phyloP scores from a whole-genome alignment of 1,284 basidiomycete genomes.

The Jaminaea rosea region DNA sequence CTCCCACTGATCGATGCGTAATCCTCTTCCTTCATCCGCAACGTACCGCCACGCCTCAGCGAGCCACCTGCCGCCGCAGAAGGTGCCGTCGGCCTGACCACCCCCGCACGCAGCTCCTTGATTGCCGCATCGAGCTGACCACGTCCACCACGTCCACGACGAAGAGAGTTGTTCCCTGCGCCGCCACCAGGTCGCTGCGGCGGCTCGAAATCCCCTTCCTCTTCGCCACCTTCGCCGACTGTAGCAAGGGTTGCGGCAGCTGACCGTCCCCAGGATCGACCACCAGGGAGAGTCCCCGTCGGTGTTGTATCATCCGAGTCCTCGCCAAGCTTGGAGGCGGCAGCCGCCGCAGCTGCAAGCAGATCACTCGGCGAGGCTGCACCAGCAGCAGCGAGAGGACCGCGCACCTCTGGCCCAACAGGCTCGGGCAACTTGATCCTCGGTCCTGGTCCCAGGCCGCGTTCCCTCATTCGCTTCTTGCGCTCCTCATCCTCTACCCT shows the following conservation, averaged over 20 bases:
- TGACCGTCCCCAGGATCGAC: conserved; percentile 12
- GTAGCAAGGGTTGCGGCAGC: conserved; percentile 4
- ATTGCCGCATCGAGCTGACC: conserved; percentile 35
- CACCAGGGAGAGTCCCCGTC: conserved; percentile 1
- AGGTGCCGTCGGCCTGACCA: conserved; percentile 1
- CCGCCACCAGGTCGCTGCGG: not conserved
- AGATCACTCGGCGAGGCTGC: not conserved
- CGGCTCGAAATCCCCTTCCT: not conserved
- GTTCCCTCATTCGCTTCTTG: conserved; percentile 17
- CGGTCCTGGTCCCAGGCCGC: conserved; percentile 4
- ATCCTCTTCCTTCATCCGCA: not conserved
- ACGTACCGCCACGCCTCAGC: conserved; percentile 1
- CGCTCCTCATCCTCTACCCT: conserved; percentile 24
- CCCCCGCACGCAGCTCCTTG: conserved; percentile 26
- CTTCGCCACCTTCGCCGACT: not conserved
- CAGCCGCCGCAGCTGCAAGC: conserved; percentile 7
- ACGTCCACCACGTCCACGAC: conserved; percentile 14
- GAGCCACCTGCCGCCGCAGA: conserved; percentile 11
- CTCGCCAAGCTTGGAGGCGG: conserved; percentile 8
- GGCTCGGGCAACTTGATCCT: conserved; percentile 10
- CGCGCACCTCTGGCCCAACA: conserved; percentile 24
- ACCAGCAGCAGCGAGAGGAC: conserved; percentile 11
- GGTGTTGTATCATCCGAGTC: conserved; percentile 28
- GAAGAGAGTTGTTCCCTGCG: not conserved
- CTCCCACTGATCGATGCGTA: conserved; percentile 16